Evolutionary conservation across 805 yeast species (phyloP), one percentile per base, ranked within the genome.

Genomic region (Pichia phayaonensis): DNA sequence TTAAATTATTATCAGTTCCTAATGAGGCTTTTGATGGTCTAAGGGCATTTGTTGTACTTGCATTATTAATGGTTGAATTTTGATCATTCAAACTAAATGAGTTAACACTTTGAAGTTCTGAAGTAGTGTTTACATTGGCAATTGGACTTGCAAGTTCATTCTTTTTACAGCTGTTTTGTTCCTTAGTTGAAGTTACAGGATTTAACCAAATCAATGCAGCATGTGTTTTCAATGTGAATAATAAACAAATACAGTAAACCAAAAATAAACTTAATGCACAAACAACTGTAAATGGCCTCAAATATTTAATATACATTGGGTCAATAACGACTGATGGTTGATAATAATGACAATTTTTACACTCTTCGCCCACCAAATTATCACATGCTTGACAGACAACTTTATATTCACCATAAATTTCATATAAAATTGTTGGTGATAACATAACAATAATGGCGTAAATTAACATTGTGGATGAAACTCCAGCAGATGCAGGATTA

Each of bases 401-500:
- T 59, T 85, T 88, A 61, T 89, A 88, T 8, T 86, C 77, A 0
- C 98, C 99, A 64, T 88, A 92, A 44, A 94, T 83, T 64, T 88
- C 94, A 62, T 87, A 87, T 59, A 94, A 80, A 31, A 90, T 73
- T 0, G 98, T 88, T 6, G 99, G 99, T 0, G 96, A 86, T 68
- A 94, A 81, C 81, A 90, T 89, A 2, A 87, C 94, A 46, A 90
- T 79, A 70, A 89, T 80, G 3, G 97, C 95, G 71, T 84, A 94
- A 48, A 94, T 72, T 47, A 94, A 72, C 96, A 94, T 88, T 2
- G 99, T 94, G 0, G 97, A 90, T 6, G 96, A 87, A 1, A 94
- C 99, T 54, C 98, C 97, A 0, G 99, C 98, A 50, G 95, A 85
- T 42, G 92, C 81, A 1, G 99, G 98, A 62, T 94, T 94, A 65